Conservation (phyloP, 306 rosid species). For the Ceratonia siliqua region DNA sequence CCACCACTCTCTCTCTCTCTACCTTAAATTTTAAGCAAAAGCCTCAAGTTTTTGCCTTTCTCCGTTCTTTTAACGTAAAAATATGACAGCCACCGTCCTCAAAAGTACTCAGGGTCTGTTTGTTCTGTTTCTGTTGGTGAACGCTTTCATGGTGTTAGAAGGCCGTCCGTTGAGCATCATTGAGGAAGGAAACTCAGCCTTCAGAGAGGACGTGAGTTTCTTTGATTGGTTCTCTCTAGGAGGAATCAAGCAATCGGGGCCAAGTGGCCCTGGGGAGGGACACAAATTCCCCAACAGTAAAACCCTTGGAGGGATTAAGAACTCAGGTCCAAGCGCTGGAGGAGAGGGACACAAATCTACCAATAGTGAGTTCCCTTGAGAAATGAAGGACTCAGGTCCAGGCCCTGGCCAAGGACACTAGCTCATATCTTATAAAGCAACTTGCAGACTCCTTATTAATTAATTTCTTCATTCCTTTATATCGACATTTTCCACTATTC, state of each 20-base stretch:
- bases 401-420: slow-evolving; percentile 22
- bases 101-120: slow-evolving; percentile 21
- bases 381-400: slow-evolving; percentile 2
- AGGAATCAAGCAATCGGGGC: slow-evolving; percentile 32
- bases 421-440: neutral
- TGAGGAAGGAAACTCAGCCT: neutral
- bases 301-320: slow-evolving; percentile 43
- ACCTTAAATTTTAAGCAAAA: neutral
- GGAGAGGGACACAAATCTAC: slow-evolving; percentile 19
- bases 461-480: slow-evolving; percentile 9
- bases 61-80: neutral
- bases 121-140: slow-evolving; percentile 28
- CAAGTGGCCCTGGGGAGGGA: slow-evolving; percentile 27
- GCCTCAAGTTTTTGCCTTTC: neutral
- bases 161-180: slow-evolving; percentile 45
- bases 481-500: neutral
- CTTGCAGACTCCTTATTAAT: neutral
- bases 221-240: slow-evolving; percentile 50
- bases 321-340: slow-evolving; percentile 44
- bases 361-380: neutral
- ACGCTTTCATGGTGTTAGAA: slow-evolving; percentile 21
- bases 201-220: slow-evolving; percentile 28
- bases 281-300: slow-evolving; percentile 23
- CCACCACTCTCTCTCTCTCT: neutral
- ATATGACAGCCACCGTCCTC: slow-evolving; percentile 3